Evolutionary conservation across 1,139 yeast species (phyloP), one percentile per base, ranked within the genome.

Genomic region (Suhomyces chickasaworum): DNA sequence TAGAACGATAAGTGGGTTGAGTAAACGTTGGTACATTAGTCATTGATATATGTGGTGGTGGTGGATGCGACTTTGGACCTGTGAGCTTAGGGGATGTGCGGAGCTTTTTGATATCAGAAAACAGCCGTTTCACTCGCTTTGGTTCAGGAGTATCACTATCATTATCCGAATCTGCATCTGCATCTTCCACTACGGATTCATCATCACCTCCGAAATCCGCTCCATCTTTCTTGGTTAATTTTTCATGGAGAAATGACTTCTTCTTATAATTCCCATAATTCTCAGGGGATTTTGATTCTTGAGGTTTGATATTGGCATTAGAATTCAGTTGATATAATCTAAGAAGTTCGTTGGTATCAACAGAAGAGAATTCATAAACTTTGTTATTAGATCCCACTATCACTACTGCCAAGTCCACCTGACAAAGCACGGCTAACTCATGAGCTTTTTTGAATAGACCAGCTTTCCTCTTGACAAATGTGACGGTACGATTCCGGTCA

Each of bases 381-480:
- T 81, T 82, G 55, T 88, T 86, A 66, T 89, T 89, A 60, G 81
- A 81, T n/a, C 96, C 96, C 39, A 90, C 76, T 27, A 93, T 89
- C 20, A 93, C 83, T 29, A 93, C 95, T 2, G 98, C 95, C 42
- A 93, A 77, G 61, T 93, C 98, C 7, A 90, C 96, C 54, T 89
- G 95, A 64, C 99, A 91, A 45, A 93, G 74, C 17, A 91, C 91
- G 1, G 97, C 85, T 50, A 93, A 76, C 66, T 93, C 99, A 62
- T 91, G 95, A 1, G 99, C 99, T 66, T 93, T 93, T 64, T 93
- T 93, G 72, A 93, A 91, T 41, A 93, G 73, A 1, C 99, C 99
- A 0, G 96, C 95, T 65, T 91, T 93, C 47, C 99, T 79, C 66
- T 93, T 93, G 53, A 89, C 89, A 65, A 93, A 93, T 0, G 99